phyloP scores from a whole-genome alignment of 1,284 basidiomycete species.

The Boletus mariae region DNA sequence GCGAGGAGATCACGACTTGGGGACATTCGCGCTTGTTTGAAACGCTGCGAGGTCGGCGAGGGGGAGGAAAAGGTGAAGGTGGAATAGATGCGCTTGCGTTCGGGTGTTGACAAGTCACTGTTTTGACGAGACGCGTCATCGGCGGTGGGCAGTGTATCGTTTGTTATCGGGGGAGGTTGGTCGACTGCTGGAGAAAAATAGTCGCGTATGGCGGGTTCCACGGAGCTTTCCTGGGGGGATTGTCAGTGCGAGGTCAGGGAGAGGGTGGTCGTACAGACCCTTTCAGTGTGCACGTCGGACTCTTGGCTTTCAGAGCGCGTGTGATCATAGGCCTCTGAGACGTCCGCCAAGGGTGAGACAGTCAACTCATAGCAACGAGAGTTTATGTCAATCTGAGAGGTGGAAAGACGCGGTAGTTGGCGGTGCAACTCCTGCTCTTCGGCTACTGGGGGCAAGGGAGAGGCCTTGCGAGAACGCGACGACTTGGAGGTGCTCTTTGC shows the following conservation, averaged over 20 bases:
- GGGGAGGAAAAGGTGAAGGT: constrained; percentile 74
- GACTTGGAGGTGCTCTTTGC: constrained; percentile 31
- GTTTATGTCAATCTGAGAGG: constrained; percentile 40
- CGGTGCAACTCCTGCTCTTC: constrained; percentile 40
- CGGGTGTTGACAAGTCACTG: constrained; percentile 58
- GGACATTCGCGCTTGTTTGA: constrained; percentile 34
- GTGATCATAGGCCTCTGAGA: constrained; percentile 51
- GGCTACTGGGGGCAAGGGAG: constrained; percentile 43
- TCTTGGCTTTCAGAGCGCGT: constrained; percentile 37
- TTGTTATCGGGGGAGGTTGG: constrained; percentile 11
- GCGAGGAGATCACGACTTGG: constrained; percentile 5
- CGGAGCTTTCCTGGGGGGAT: constrained; percentile 42
- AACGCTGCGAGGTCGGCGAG: constrained; percentile 53
- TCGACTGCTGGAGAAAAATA: constrained; percentile 41
- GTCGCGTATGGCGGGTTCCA: constrained; percentile 51
- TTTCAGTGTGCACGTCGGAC: constrained; percentile 21
- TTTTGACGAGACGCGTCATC: constrained; percentile 27
- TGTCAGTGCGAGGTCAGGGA: constrained; percentile 14
- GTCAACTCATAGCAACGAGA: constrained; percentile 62
- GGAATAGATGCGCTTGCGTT: constrained; percentile 66
- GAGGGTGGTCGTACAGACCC: constrained; percentile 20
- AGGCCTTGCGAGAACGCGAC: constrained; percentile 37
- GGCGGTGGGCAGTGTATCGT: constrained; percentile 13
- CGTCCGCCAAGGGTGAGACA: constrained; percentile 59
- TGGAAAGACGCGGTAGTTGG: constrained; percentile 23